phyloP scores from a whole-genome alignment of 1,284 basidiomycete genomes.

The Cutaneotrichosporon dermatis region DNA sequence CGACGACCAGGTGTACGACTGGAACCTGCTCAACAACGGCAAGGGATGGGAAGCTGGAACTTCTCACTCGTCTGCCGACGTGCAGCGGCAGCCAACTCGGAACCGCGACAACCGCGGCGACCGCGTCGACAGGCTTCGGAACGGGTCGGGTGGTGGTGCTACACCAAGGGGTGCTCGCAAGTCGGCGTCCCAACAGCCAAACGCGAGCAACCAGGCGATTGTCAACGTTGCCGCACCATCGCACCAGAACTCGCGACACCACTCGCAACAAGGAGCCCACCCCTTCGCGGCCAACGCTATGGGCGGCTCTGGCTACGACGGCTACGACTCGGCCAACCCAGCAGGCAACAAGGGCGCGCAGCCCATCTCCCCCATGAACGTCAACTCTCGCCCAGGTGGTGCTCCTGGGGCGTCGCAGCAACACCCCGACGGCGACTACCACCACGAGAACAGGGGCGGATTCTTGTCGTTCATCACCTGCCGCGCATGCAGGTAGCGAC shows the following conservation, averaged over 20 bases:
- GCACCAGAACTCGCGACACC: conserved; percentile 40
- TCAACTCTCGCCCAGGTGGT: conserved; percentile 32
- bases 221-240: conserved; percentile 45
- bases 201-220: conserved; percentile 49
- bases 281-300: conserved; percentile 40
- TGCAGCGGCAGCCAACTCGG: conserved; percentile 37
- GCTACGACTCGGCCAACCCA: conserved; percentile 39
- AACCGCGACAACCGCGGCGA: conserved; percentile 42
- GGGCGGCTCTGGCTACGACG: conserved; percentile 8
- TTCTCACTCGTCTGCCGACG: conserved; percentile 25
- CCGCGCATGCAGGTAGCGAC: conserved; percentile 38
- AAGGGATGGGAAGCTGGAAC: conserved; percentile 87
- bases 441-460: conserved; percentile 33
- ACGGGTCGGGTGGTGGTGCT: conserved; percentile 37
- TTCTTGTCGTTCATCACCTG: conserved; percentile 45
- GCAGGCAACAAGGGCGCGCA: conserved; percentile 18
- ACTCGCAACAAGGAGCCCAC: conserved; percentile 43
- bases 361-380: conserved; percentile 42
- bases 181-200: conserved; percentile 42
- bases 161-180: conserved; percentile 32
- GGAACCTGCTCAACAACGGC: conserved; percentile 83
- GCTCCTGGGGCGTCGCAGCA: conserved; percentile 34
- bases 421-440: conserved; percentile 42
- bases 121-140: conserved; percentile 49
- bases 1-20: conserved; percentile 86